Base-by-base conservation (phyloP, 768 basidiomycete genomes). In the Leccinum fibrillosum region DNA sequence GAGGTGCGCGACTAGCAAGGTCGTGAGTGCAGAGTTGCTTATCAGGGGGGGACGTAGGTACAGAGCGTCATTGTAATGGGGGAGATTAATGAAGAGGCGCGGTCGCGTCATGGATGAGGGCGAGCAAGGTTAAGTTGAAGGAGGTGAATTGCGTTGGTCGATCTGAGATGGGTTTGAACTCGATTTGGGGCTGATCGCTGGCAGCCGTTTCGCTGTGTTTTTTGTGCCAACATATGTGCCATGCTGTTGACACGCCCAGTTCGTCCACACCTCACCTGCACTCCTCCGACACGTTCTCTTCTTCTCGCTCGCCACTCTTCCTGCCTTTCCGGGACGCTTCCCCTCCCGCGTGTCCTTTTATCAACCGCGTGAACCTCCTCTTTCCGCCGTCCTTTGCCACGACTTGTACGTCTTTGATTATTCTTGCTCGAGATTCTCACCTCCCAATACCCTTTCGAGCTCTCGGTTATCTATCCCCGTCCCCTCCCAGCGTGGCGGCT, bases 241-340 rank as follows among this genome's bases (percentile, higher is more conserved):
- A 84, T 78, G 86, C 82, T 77, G 81, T 75, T 75, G 77, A 77
- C 87, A 84, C 84, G 86, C 51, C 66, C 74, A 66, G 64, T 64
- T 62, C 66, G 55, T 68, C 73, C 71, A 64, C 80, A 79, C 81
- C 82, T 77, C 81, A 78, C 81, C 85, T 80, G 83, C 84, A 80
- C 78, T 77, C 80, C 75, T 77, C 76, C 74, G 81, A 80, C 84
- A 86, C 82, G 85, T 85, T 85, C 73, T 70, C 74, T 71, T 76
- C 73, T 74, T 75, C 69, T 71, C 72, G 64, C 73, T 74, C 74
- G 71, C 83, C 84, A 80, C 71, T 69, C 62, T 59, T 80, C 72
- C 71, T 88, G 73, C 86, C 85, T 78, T 80, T 82, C 82, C 63
- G 54, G 77, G 82, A 54, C 56, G 71, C 76, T 80, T 80, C 79